Evolutionary conservation across 192 early-diverging fungal genomes (phyloP).

Genomic region (Coemansia sp.): DNA sequence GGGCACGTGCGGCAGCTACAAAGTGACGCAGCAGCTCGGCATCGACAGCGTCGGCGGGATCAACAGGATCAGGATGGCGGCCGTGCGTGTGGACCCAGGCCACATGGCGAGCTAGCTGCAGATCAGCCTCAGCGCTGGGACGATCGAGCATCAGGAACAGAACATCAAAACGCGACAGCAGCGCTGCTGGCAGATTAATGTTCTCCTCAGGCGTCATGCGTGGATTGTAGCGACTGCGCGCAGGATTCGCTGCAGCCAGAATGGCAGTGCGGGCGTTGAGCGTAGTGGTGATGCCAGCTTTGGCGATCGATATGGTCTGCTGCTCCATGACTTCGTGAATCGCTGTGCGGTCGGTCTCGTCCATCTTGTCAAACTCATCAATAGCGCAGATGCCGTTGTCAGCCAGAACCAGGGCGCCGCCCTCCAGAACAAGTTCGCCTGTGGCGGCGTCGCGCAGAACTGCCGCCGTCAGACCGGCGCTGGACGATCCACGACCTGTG

Average conservation of each 20-base stretch:
- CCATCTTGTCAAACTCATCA: slow-evolving; percentile 99
- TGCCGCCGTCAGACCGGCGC: slow-evolving; percentile 93
- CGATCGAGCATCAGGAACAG: slow-evolving; percentile 88
- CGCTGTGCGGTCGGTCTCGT: slow-evolving; percentile 91
- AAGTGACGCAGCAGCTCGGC: slow-evolving; percentile 82
- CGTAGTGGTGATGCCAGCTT: slow-evolving; percentile 98
- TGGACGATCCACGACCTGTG: slow-evolving; percentile 91
- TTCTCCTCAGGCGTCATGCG: slow-evolving; percentile 87
- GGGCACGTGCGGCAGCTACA: slow-evolving; percentile 76
- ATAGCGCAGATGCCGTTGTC: slow-evolving; percentile 99
- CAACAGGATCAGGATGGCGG: slow-evolving; percentile 67
- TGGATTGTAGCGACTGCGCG: slow-evolving; percentile 93
- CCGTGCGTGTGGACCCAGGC: slow-evolving; percentile 90
- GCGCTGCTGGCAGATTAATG: slow-evolving; percentile 94
- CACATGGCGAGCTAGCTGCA: slow-evolving; percentile 81
- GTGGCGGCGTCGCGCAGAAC: slow-evolving; percentile 91
- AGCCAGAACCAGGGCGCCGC: slow-evolving; percentile 94
- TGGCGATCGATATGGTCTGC: slow-evolving; percentile 96
- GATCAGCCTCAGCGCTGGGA: slow-evolving; percentile 75
- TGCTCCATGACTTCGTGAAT: slow-evolving; percentile 99
- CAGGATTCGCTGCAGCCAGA: slow-evolving; percentile 94
- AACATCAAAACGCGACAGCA: slow-evolving; percentile 91
- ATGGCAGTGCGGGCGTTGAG: slow-evolving; percentile 94
- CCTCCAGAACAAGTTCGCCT: slow-evolving; percentile 96
- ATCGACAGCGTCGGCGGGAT: slow-evolving; percentile 58